Conservation (phyloP, 768 basidiomycete genomes). For the Pleurotus tuber-regium region DNA sequence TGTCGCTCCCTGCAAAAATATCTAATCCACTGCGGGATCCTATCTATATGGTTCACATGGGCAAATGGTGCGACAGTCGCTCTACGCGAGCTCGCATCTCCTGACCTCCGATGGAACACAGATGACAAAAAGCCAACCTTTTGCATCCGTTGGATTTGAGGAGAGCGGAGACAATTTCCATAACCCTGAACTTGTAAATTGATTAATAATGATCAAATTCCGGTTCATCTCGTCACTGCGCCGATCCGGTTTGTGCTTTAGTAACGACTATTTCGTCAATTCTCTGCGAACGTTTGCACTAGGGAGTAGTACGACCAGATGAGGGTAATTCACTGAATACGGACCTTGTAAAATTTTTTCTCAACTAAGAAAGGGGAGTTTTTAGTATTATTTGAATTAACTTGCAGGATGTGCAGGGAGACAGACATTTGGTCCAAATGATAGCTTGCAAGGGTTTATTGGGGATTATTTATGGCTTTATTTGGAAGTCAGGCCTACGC, state of each 20-base stretch:
- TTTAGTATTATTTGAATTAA: background rate
- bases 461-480: background rate
- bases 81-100: too few species aligned
- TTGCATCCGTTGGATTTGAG: background rate
- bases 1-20: background rate
- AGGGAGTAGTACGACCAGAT: too few species aligned
- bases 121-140: too few species aligned
- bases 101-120: too few species aligned
- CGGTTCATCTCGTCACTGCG: too few species aligned
- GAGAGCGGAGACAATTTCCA: background rate
- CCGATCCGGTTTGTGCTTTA: too few species aligned
- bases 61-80: too few species aligned
- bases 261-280: too few species aligned
- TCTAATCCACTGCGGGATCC: background rate
- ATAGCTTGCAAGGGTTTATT: background rate
- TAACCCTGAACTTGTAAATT: background rate
- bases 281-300: too few species aligned
- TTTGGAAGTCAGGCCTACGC: slow-evolving; percentile 1
- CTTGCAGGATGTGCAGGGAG: background rate
- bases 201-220: too few species aligned
- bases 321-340: too few species aligned
- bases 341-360: too few species aligned
- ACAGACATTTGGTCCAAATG: background rate
- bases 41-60: background rate
- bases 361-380: background rate